Evolutionary conservation across 169 alveolate genomes (phyloP).

Genomic region (Plasmodium malariae): DNA sequence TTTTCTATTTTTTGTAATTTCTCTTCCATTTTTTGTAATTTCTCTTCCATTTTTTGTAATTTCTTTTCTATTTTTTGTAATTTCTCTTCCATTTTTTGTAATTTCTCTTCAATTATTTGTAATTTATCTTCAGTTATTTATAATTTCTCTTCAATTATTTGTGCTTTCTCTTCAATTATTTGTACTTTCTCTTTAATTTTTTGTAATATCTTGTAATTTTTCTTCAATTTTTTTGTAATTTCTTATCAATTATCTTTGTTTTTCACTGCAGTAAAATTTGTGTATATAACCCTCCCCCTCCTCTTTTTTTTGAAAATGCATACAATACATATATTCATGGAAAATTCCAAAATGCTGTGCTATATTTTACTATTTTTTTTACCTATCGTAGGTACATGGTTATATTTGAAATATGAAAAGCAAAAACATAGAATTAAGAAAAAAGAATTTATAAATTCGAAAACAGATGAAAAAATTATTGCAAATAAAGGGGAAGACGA

Average conservation of each 20-base stretch:
- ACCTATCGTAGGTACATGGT: constrained; percentile 32
- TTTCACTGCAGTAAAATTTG: not conserved
- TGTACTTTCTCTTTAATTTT: not conserved
- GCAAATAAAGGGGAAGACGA: not conserved
- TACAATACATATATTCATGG: constrained; percentile 8
- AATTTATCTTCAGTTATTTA: no score
- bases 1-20: no score
- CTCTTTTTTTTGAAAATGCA: no score
- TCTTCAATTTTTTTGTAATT: not conserved
- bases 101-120: no score
- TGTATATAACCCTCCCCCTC: not conserved
- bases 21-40: no score
- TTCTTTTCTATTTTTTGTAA: no score
- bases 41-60: no score
- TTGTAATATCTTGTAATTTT: no score
- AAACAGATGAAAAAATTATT: constrained; percentile 2
- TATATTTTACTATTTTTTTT: constrained; percentile 28
- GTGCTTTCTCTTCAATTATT: no score
- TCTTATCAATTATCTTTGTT: not conserved
- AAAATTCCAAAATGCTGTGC: constrained; percentile 6
- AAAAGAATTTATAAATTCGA: no score
- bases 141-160: no score
- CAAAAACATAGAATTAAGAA: constrained; percentile 25
- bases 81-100: no score
- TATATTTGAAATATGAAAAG: constrained; percentile 20